phyloP scores from a whole-genome alignment of 1,139 yeast genomes.

The Geotrichum restrictum region DNA sequence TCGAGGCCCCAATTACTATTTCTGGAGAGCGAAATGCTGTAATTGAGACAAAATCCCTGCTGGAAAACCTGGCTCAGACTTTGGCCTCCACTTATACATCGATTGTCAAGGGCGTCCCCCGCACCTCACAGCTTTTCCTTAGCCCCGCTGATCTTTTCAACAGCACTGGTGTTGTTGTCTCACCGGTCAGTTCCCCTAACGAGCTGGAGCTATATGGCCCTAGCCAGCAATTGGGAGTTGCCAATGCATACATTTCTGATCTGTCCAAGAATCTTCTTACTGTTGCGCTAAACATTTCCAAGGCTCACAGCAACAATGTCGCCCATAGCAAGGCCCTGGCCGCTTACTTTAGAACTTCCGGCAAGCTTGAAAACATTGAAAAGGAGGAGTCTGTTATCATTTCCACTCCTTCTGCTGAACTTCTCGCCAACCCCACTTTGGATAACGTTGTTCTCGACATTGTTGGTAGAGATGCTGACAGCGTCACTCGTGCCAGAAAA shows the following conservation, averaged over 20 bases:
- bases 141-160: conserved; percentile 45
- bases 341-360: conserved; percentile 55
- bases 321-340: conserved; percentile 73
- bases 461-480: conserved; percentile 44
- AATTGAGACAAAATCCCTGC: conserved; percentile 46
- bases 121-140: conserved; percentile 50
- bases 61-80: conserved; percentile 47
- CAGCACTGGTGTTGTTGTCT: conserved; percentile 60
- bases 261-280: conserved; percentile 55
- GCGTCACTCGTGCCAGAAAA: conserved; percentile 56
- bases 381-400: conserved; percentile 50
- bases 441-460: conserved; percentile 36
- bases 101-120: conserved; percentile 49
- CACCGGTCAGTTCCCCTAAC: conserved; percentile 47
- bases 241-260: conserved; percentile 53
- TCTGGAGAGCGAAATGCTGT: conserved; percentile 66
- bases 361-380: conserved; percentile 42
- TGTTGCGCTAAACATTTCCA: conserved; percentile 73
- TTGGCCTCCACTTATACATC: conserved; percentile 37
- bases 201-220: conserved; percentile 64
- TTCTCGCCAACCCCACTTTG: conserved; percentile 39
- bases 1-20: conserved; percentile 40
- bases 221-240: conserved; percentile 53
- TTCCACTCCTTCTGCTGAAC: conserved; percentile 49
- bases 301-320: conserved; percentile 79